Conservation (phyloP, 2,329 filamentous ascomycete genomes). For the Ceratocystis destructans region DNA sequence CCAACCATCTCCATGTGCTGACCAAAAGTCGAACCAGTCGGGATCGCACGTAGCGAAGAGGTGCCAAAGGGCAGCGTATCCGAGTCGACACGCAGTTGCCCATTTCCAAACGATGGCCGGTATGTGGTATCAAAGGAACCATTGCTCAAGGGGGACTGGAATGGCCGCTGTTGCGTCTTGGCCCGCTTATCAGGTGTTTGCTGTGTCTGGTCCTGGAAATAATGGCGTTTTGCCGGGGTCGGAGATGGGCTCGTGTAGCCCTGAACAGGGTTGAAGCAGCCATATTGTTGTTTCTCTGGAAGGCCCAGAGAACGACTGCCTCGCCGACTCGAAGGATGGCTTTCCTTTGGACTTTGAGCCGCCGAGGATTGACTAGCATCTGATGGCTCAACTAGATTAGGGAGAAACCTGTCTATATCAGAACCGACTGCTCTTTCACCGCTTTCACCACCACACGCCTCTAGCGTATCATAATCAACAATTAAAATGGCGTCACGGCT, state of each 20-base stretch:
- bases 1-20: slow-evolving; percentile 5
- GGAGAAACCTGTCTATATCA: background rate
- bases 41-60: background rate
- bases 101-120: background rate
- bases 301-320: background rate
- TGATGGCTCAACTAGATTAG: background rate
- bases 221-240: background rate
- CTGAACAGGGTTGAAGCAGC: background rate
- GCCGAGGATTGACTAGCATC: background rate
- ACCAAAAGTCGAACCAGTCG: background rate
- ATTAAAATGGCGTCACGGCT: slow-evolving; percentile 5
- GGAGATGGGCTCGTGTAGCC: background rate
- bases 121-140: background rate
- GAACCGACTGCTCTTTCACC: background rate
- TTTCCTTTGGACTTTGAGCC: background rate
- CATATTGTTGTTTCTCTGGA: background rate
- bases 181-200: background rate
- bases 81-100: slow-evolving; percentile 11
- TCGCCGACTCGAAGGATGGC: background rate
- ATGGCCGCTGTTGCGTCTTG: background rate
- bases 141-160: too few relatives aligned
- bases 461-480: slow-evolving; percentile 1
- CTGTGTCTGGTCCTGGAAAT: background rate
- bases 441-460: background rate
- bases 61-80: slow-evolving; percentile 11